Percentiles rank a stretch among this genome's conserved stretches.
These are phyloP conservation scores for Darksidea phi DNA, from an alignment of 495 filamentous ascomycete species.

Conservation along the genomic window DNA sequence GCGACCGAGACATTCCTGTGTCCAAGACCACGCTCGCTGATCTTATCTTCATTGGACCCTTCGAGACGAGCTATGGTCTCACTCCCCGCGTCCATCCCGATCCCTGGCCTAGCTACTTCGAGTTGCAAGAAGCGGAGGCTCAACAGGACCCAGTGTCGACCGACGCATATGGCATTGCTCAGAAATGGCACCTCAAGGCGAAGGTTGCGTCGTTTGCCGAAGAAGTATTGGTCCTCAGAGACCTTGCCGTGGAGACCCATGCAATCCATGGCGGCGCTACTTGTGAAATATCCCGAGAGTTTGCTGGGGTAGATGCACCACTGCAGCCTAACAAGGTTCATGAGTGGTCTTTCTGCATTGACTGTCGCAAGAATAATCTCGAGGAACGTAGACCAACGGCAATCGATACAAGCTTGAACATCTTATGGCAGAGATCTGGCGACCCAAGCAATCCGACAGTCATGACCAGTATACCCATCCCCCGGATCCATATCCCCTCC, in stretches of 20 bases:
- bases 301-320: constrained; percentile 37
- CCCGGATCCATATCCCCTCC: constrained; percentile 72
- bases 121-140: constrained; percentile 43
- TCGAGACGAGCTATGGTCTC: constrained; percentile 86
- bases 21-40: constrained; percentile 65
- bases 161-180: constrained; percentile 59
- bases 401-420: constrained; percentile 70
- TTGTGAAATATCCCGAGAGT: constrained; percentile 48
- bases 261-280: constrained; percentile 55
- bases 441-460: constrained; percentile 48
- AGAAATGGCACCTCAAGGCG: constrained; percentile 75
- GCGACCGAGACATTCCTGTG: constrained; percentile 81
- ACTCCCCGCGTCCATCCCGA: constrained; percentile 70
- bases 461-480: constrained; percentile 64
- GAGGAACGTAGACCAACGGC: constrained; percentile 74
- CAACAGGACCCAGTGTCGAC: constrained; percentile 19
- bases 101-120: constrained; percentile 84
- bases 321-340: constrained; percentile 64
- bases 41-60: constrained; percentile 73
- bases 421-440: constrained; percentile 67
- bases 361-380: constrained; percentile 67
- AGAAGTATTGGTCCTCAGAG: constrained; percentile 66
- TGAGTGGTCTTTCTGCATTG: constrained; percentile 67
- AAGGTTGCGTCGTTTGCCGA: constrained; percentile 71
- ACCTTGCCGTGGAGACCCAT: constrained; percentile 58